Conservation (phyloP, 306 rosid genomes). For the Sesbania bispinosa region DNA sequence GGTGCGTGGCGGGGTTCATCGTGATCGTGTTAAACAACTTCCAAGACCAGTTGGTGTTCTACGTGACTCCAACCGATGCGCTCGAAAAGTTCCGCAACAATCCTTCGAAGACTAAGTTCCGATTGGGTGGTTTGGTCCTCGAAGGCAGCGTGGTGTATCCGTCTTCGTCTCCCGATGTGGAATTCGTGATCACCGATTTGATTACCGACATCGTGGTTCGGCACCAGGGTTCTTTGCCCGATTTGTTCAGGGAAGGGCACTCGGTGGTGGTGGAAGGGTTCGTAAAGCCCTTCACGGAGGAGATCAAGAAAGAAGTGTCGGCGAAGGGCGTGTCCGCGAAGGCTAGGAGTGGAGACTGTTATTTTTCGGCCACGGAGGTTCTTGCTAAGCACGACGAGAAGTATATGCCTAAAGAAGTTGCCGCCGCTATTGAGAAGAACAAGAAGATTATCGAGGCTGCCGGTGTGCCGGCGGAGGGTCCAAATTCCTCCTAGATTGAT, state of each 20-base stretch:
- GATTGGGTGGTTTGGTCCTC: constrained; percentile 84
- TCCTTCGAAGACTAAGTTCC: constrained; percentile 73
- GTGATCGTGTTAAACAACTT: constrained; percentile 75
- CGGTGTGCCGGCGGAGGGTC: constrained; percentile 18
- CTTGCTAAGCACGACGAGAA: constrained; percentile 95
- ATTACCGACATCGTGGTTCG: constrained; percentile 84
- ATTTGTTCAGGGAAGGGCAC: constrained; percentile 88
- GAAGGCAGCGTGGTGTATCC: constrained; percentile 91
- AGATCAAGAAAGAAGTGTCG: constrained; percentile 51
- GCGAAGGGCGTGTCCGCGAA: constrained; percentile 55
- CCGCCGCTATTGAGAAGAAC: constrained; percentile 84
- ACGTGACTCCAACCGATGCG: constrained; percentile 81
- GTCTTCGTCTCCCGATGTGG: constrained; percentile 63
- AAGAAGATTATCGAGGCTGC: constrained; percentile 68
- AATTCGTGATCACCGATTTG: constrained; percentile 84
- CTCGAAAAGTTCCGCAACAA: constrained; percentile 51
- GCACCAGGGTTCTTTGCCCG: constrained; percentile 72
- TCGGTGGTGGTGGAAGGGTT: constrained; percentile 90
- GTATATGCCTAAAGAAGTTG: constrained; percentile 88
- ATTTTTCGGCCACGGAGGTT: constrained; percentile 75
- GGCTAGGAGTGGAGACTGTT: constrained; percentile 67
- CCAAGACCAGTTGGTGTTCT: constrained; percentile 78
- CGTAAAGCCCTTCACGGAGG: constrained; percentile 77
- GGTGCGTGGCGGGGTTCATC: constrained; percentile 75
- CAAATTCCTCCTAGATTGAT: constrained; percentile 29